Percentiles rank a stretch among this genome's conserved stretches.
Evolutionary conservation across 495 filamentous ascomycete genomes (phyloP).

Genomic region (Parmelia sp.): DNA sequence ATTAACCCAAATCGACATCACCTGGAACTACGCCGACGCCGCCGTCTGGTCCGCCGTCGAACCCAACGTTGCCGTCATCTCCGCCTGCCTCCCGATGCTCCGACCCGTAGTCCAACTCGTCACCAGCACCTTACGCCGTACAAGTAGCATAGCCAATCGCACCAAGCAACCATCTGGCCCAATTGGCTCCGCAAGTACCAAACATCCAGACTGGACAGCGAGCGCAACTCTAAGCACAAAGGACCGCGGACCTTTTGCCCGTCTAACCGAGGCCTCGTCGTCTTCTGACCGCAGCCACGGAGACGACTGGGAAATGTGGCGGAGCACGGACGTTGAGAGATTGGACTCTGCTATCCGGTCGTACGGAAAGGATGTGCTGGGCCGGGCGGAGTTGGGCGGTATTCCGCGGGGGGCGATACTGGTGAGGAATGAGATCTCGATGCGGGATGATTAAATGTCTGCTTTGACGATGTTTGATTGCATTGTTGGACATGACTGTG

Average conservation of each 20-base stretch:
- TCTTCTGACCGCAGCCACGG: neutral
- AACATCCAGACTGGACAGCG: neutral
- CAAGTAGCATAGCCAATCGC: neutral
- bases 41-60: neutral
- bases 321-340: neutral
- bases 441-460: neutral
- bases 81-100: neutral
- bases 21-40: neutral
- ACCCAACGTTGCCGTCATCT: neutral
- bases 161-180: neutral
- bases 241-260: neutral
- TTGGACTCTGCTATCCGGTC: neutral
- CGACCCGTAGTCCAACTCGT: neutral
- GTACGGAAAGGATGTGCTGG: neutral
- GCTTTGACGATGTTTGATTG: no score
- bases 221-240: neutral
- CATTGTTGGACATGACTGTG: no score
- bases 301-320: neutral
- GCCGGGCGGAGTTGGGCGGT: neutral
- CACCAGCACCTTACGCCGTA: neutral
- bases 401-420: neutral
- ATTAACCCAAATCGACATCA: neutral
- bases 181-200: neutral
- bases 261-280: neutral
- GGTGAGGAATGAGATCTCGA: neutral